phyloP scores from a whole-genome alignment of 352 stramenopile species.

The Phytophthora boehmeriae region DNA sequence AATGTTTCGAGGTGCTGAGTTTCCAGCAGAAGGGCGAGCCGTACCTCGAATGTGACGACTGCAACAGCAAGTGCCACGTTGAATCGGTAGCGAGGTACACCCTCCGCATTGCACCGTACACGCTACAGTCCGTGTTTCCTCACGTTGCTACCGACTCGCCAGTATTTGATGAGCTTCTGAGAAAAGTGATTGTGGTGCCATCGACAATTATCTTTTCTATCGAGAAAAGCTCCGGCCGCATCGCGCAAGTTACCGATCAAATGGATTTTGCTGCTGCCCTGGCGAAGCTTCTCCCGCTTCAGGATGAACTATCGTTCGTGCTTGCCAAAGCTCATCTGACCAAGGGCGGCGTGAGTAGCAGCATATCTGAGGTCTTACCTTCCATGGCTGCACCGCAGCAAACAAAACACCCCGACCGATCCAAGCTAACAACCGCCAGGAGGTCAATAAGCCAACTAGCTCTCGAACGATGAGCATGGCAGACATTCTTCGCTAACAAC shows the following conservation, averaged over 20 bases:
- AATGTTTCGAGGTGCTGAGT: slow-evolving; percentile 2
- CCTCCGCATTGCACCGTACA: not conserved
- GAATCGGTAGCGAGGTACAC: not conserved
- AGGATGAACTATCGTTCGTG: slow-evolving; percentile 13
- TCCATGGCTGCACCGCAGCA: too few species aligned
- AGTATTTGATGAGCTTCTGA: slow-evolving; percentile 4
- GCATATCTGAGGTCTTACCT: not conserved
- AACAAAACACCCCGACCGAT: too few species aligned
- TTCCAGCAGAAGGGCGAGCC: not conserved
- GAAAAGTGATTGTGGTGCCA: slow-evolving; percentile 5
- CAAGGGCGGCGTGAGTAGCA: slow-evolving; percentile 4
- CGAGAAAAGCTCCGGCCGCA: slow-evolving; percentile 2
- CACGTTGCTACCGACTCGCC: not conserved
- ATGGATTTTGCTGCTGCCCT: slow-evolving; percentile 16
- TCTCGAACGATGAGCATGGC: too few species aligned
- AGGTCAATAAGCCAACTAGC: too few species aligned
- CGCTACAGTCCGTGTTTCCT: not conserved
- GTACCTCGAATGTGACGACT: not conserved
- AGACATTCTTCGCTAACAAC: too few species aligned
- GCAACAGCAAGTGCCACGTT: not conserved
- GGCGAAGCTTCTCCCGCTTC: slow-evolving; percentile 5
- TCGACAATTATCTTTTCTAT: slow-evolving; percentile 15
- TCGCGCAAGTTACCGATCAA: slow-evolving; percentile 7
- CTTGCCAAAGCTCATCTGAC: slow-evolving; percentile 5
- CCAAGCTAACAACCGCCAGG: too few species aligned